Percentiles rank a stretch among this genome's conserved stretches.
Evolutionary conservation across 441 rosid genomes (phyloP).

Genomic region (Pelargonium australe): DNA sequence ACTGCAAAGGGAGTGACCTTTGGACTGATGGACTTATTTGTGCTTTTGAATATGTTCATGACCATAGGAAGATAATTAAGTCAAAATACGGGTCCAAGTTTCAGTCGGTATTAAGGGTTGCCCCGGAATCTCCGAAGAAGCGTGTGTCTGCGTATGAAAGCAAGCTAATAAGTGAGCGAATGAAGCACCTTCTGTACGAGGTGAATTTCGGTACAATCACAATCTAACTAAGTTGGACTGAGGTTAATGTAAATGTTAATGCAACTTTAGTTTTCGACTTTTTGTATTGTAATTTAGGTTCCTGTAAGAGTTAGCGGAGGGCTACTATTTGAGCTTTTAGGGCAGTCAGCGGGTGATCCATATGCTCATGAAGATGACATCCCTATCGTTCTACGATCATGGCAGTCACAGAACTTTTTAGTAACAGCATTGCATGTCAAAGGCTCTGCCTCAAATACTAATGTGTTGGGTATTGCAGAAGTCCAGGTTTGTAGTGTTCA

Average conservation of each 20-base stretch:
- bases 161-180: constrained; percentile 52
- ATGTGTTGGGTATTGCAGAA: background rate
- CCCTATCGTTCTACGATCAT: background rate
- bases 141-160: constrained; percentile 28
- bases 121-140: constrained; percentile 6
- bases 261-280: too few species aligned
- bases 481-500: background rate
- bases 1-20: constrained; percentile 22
- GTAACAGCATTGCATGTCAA: background rate
- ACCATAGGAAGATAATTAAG: constrained; percentile 21
- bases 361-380: background rate
- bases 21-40: constrained; percentile 51
- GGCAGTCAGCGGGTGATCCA: background rate
- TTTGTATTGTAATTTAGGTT: background rate
- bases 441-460: background rate
- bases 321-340: background rate
- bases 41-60: constrained; percentile 40
- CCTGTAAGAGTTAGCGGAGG: background rate
- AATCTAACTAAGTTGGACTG: background rate
- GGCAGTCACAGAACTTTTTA: background rate
- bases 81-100: constrained; percentile 19
- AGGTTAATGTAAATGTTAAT: constrained; percentile 1
- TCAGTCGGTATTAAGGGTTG: constrained; percentile 12
- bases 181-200: constrained; percentile 64
- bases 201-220: constrained; percentile 16